Evolutionary conservation across 345 rosid genomes (phyloP).

Genomic region (Lepidium africanum): DNA sequence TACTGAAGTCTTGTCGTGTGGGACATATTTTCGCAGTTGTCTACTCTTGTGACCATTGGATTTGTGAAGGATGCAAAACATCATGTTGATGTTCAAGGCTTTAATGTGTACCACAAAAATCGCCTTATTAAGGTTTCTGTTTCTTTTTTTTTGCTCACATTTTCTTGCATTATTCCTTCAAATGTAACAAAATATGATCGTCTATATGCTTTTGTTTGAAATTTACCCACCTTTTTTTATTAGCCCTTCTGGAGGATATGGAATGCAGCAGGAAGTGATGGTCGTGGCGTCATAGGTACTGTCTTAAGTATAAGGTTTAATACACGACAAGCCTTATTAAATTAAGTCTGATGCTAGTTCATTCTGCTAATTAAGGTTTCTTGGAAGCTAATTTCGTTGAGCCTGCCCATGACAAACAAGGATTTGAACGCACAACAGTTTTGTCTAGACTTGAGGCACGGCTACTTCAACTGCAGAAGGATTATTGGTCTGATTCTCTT

Average conservation of each 20-base stretch:
- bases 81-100: slow-evolving; percentile 92
- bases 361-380: slow-evolving; percentile 46
- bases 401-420: slow-evolving; percentile 98
- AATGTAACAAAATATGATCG: background rate
- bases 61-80: slow-evolving; percentile 90
- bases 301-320: background rate
- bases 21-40: slow-evolving; percentile 39
- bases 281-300: slow-evolving; percentile 93
- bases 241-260: slow-evolving; percentile 99
- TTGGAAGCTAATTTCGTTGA: slow-evolving; percentile 95
- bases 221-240: background rate
- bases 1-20: slow-evolving; percentile 11
- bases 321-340: background rate
- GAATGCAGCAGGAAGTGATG: slow-evolving; percentile 90
- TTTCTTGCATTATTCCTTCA: background rate
- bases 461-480: slow-evolving; percentile 74
- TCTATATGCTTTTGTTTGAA: background rate
- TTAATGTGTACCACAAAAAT: slow-evolving; percentile 91
- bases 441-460: slow-evolving; percentile 80
- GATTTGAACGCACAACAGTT: slow-evolving; percentile 84
- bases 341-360: slow-evolving; percentile 16
- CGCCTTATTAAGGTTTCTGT: slow-evolving; percentile 77
- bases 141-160: background rate
- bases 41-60: slow-evolving; percentile 78
- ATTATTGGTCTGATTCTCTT: slow-evolving; percentile 59